Percentiles rank a stretch among this genome's conserved stretches.
Conservation (phyloP, 768 basidiomycete genomes). For the Collybia sp. region DNA sequence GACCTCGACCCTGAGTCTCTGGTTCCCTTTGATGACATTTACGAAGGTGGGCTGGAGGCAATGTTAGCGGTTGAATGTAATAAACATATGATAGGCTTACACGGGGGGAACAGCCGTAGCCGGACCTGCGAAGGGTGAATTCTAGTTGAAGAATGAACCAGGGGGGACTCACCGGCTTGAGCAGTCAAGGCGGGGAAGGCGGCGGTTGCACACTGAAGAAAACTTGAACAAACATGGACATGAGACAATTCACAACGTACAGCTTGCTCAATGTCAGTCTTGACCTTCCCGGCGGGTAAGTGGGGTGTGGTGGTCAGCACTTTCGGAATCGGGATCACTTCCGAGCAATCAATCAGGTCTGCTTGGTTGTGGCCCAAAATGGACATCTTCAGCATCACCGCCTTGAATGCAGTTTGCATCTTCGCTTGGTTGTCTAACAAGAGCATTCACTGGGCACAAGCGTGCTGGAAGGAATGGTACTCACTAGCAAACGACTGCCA, state of each 20-base stretch:
- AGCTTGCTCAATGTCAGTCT: constrained; percentile 25
- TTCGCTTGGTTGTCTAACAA: constrained; percentile 23
- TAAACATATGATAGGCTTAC: background rate
- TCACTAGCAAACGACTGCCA: constrained; percentile 41
- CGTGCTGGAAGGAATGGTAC: constrained; percentile 3
- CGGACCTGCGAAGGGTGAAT: background rate
- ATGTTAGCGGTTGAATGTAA: background rate
- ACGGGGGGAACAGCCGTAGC: constrained; percentile 4
- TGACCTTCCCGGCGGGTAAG: constrained; percentile 25
- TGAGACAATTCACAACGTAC: constrained; percentile 4
- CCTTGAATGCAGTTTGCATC: constrained; percentile 30
- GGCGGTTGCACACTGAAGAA: constrained; percentile 22
- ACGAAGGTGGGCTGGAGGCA: background rate
- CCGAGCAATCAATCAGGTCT: constrained; percentile 12
- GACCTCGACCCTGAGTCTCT: no score
- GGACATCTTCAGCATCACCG: constrained; percentile 39
- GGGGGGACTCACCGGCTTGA: background rate
- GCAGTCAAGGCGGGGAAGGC: constrained; percentile 25
- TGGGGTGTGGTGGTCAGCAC: constrained; percentile 14
- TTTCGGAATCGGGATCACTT: constrained; percentile 8
- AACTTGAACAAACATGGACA: background rate
- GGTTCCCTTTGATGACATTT: no score
- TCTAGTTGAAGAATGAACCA: background rate
- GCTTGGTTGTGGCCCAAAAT: constrained; percentile 32
- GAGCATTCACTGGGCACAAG: background rate